Conservation (phyloP, 1,284 basidiomycete species). For the Caloboletus inedulis region DNA sequence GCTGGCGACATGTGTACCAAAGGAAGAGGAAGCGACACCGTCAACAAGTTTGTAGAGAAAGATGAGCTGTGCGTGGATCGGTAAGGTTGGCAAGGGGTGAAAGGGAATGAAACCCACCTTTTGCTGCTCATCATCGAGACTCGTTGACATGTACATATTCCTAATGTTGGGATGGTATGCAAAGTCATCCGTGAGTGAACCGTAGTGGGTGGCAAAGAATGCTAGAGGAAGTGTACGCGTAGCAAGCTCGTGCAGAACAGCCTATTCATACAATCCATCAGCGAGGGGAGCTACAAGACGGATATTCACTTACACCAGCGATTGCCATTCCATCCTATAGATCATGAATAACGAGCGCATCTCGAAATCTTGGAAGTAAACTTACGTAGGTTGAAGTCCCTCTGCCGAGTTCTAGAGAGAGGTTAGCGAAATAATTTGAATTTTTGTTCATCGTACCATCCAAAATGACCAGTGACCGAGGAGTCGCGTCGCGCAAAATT, state of each 20-base stretch:
- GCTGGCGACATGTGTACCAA: conserved; percentile 90
- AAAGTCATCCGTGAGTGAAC: conserved; percentile 83
- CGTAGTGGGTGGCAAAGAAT: conserved; percentile 88
- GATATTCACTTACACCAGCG: conserved; percentile 61
- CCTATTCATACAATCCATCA: conserved; percentile 39
- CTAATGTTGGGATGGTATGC: conserved; percentile 90
- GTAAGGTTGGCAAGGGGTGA: neutral
- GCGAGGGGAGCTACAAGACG: neutral
- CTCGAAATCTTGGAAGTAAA: conserved; percentile 19
- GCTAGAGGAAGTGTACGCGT: conserved; percentile 85
- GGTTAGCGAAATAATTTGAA: conserved; percentile 11
- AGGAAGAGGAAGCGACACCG: conserved; percentile 86
- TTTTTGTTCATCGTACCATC: conserved; percentile 59
- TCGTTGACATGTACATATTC: conserved; percentile 92
- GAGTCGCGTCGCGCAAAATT: conserved; percentile 87
- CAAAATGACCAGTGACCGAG: conserved; percentile 88
- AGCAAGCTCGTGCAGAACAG: conserved; percentile 90
- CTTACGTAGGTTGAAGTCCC: conserved; percentile 82
- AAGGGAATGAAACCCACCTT: conserved; percentile 50
- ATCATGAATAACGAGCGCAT: conserved; percentile 18
- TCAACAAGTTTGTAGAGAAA: conserved; percentile 93
- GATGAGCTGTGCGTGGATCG: conserved; percentile 53
- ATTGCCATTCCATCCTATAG: conserved; percentile 92
- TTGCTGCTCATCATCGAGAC: conserved; percentile 85
- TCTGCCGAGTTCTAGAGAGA: conserved; percentile 73